phyloP scores from a whole-genome alignment of 495 filamentous ascomycete genomes.

The Tuber aestivum region DNA sequence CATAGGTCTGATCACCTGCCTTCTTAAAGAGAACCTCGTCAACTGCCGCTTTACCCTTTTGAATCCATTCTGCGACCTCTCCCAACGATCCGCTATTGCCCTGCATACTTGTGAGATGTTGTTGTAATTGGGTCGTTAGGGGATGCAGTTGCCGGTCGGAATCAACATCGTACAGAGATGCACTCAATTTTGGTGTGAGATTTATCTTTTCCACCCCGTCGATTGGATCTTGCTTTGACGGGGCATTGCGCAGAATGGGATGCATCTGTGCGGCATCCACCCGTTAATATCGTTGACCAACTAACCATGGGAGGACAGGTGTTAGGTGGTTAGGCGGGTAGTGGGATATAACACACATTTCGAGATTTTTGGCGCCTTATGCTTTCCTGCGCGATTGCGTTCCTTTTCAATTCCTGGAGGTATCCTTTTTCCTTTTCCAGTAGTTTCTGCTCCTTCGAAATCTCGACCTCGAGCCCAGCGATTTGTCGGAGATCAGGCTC shows the following conservation, averaged over 20 bases:
- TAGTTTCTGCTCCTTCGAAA: conserved; percentile 27
- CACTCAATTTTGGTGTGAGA: conserved; percentile 19
- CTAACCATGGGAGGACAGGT: not conserved
- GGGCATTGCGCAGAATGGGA: conserved; percentile 22
- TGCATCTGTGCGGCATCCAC: conserved; percentile 25
- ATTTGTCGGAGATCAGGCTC: conserved; percentile 37
- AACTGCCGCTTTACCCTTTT: conserved; percentile 35
- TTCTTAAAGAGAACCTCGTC: conserved; percentile 37
- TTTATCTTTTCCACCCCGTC: conserved; percentile 23
- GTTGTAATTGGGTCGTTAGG: conserved; percentile 25
- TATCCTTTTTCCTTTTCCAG: conserved; percentile 29
- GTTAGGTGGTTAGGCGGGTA: not conserved
- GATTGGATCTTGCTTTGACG: conserved; percentile 24
- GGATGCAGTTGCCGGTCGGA: conserved; percentile 34
- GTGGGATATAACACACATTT: conserved; percentile 20
- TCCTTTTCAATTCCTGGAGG: conserved; percentile 27
- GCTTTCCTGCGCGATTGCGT: conserved; percentile 31
- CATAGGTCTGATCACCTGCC: conserved; percentile 27
- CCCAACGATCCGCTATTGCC: conserved; percentile 32
- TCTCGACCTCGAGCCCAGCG: conserved; percentile 34
- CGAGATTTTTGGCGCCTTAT: conserved; percentile 33
- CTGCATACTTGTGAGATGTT: conserved; percentile 40
- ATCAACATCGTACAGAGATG: conserved; percentile 33
- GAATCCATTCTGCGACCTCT: conserved; percentile 36
- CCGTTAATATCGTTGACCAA: not conserved